These are phyloP conservation scores for Heliamphora exappendiculata DNA, from an alignment of 148 eudicot genomes.

Conservation along the genomic window DNA sequence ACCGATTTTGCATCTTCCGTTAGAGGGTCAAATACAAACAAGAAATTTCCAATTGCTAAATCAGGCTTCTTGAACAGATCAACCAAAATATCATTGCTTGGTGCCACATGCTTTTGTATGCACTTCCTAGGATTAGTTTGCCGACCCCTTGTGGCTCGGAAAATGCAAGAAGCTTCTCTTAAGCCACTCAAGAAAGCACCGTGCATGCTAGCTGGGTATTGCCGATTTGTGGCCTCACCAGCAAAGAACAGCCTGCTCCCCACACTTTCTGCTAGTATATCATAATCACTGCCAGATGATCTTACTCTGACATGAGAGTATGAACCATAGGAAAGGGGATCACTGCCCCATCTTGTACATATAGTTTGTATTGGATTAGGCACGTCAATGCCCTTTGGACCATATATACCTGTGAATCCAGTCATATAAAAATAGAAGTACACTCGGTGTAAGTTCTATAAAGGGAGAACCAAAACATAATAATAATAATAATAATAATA, in stretches of 20 bases:
- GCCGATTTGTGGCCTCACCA: constrained; percentile 79
- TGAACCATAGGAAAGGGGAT: constrained; percentile 79
- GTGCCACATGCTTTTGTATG: constrained; percentile 36
- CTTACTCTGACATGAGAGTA: constrained; percentile 77
- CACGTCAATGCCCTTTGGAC: constrained; percentile 65
- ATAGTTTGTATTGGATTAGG: constrained; percentile 75
- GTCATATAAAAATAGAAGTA: constrained; percentile 4
- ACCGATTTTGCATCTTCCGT: constrained; percentile 41
- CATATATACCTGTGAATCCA: constrained; percentile 61
- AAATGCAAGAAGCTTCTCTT: constrained; percentile 79
- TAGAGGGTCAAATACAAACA: constrained; percentile 53
- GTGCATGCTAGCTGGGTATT: constrained; percentile 94
- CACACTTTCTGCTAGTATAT: constrained; percentile 70
- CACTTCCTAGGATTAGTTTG: constrained; percentile 36
- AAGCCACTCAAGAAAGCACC: constrained; percentile 87
- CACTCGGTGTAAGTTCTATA: background rate
- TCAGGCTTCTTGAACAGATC: constrained; percentile 69
- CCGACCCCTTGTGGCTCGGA: constrained; percentile 29
- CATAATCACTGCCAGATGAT: constrained; percentile 80
- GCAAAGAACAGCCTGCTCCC: constrained; percentile 65
- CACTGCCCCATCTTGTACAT: constrained; percentile 88
- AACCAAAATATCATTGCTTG: constrained; percentile 34
- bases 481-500: background rate
- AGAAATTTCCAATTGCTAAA: constrained; percentile 53
- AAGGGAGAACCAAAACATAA: background rate